phyloP scores from a whole-genome alignment of 192 early-diverging fungal genomes.

The Coemansia guatemalensis region DNA sequence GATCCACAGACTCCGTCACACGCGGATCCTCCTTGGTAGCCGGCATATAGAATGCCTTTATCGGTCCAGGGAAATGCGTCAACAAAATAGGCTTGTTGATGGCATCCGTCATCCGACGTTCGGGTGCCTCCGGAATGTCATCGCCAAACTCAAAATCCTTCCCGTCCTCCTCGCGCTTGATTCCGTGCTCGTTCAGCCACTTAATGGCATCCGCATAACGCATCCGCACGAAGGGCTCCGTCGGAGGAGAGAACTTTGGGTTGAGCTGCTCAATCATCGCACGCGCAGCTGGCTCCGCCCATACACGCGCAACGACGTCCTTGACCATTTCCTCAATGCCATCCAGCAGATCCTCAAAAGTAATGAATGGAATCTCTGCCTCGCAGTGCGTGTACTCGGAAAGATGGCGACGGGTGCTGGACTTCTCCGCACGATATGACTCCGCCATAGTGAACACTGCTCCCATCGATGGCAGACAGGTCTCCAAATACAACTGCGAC shows the following conservation, averaged over 20 bases:
- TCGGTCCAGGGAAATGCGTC: conserved; percentile 94
- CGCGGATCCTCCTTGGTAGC: conserved; percentile 74
- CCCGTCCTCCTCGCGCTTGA: conserved; percentile 88
- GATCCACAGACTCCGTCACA: conserved; percentile 95
- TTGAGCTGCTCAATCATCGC: conserved; percentile 86
- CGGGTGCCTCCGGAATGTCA: conserved; percentile 98
- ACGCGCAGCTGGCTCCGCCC: conserved; percentile 71
- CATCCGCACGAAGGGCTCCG: conserved; percentile 92
- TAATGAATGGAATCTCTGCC: conserved; percentile 93
- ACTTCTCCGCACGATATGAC: conserved; percentile 97
- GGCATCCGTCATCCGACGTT: conserved; percentile 98
- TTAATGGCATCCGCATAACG: conserved; percentile 93
- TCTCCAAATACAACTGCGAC: conserved; percentile 98
- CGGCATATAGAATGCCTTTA: conserved; percentile 99
- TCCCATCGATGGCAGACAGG: conserved; percentile 90
- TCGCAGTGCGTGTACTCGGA: conserved; percentile 98
- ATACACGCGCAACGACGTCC: conserved; percentile 75
- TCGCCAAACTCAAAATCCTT: conserved; percentile 94
- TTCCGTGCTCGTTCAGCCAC: conserved; percentile 88
- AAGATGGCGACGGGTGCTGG: conserved; percentile 94
- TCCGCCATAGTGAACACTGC: conserved; percentile 96
- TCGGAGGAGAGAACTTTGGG: conserved; percentile 73
- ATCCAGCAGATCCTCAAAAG: conserved; percentile 86
- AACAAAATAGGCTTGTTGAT: conserved; percentile 94
- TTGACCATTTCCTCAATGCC: conserved; percentile 88